These are phyloP conservation scores for Adansonia digitata DNA, from an alignment of 345 rosid species.

Conservation along the genomic window DNA sequence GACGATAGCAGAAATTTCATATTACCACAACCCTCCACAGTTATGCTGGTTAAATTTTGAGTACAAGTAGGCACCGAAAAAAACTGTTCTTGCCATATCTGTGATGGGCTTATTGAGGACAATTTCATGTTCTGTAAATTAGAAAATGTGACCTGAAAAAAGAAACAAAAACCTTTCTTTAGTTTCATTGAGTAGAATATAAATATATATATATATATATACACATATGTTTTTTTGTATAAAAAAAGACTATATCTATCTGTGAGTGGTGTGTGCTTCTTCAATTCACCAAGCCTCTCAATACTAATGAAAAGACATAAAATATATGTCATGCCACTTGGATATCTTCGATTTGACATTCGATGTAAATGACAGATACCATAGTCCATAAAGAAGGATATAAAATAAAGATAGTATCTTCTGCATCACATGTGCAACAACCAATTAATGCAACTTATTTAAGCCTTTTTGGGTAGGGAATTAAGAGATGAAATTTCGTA, in stretches of 20 bases:
- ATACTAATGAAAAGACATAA: background rate
- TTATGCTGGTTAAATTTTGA: constrained; percentile 10
- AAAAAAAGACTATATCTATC: too few species aligned
- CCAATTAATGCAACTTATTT: too few species aligned
- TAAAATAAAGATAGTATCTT: too few species aligned
- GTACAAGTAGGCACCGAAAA: background rate
- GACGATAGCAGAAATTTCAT: constrained; percentile 6
- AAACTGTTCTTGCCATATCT: constrained; percentile 13
- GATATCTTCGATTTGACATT: background rate
- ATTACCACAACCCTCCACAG: constrained; percentile 7
- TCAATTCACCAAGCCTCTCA: background rate
- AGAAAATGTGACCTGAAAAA: constrained; percentile 3
- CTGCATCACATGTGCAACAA: too few species aligned
- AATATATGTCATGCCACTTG: background rate
- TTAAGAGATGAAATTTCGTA: background rate
- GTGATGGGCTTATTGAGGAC: background rate
- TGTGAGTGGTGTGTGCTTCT: background rate
- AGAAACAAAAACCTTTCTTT: background rate
- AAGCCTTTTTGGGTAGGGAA: too few species aligned
- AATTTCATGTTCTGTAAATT: constrained; percentile 1
- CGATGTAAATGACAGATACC: background rate
- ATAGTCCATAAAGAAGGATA: too few species aligned
- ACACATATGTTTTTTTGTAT: too few species aligned
- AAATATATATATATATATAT: too few species aligned
- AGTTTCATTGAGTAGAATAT: background rate